phyloP scores from a whole-genome alignment of 306 rosid species.

The Cicer arietinum region DNA sequence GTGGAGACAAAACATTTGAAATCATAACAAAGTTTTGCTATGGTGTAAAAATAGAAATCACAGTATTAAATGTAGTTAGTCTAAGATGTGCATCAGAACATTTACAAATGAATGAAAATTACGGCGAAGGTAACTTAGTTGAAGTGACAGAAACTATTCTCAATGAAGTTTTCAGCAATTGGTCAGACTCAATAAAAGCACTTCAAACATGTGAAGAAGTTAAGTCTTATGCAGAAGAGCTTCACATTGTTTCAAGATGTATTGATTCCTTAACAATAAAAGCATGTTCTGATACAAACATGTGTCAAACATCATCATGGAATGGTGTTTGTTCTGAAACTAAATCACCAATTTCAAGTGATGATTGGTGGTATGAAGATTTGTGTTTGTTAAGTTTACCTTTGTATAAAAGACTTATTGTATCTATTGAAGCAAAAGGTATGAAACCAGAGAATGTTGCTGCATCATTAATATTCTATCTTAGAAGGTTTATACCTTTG shows the following conservation, averaged over 20 bases:
- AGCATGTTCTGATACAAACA: slow-evolving; percentile 63
- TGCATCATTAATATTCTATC: slow-evolving; percentile 61
- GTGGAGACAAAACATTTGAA: slow-evolving; percentile 78
- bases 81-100: slow-evolving; percentile 87
- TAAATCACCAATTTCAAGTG: slow-evolving; percentile 48
- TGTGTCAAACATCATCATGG: slow-evolving; percentile 53
- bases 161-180: slow-evolving; percentile 63
- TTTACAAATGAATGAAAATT: slow-evolving; percentile 74
- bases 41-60: slow-evolving; percentile 66
- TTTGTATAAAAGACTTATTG: slow-evolving; percentile 62
- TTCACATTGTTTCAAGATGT: slow-evolving; percentile 77
- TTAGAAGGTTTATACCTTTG: slow-evolving; percentile 64
- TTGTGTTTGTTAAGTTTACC: slow-evolving; percentile 67
- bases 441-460: slow-evolving; percentile 71
- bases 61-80: slow-evolving; percentile 67
- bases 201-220: slow-evolving; percentile 79
- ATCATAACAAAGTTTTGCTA: slow-evolving; percentile 76
- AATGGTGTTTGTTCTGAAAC: slow-evolving; percentile 56
- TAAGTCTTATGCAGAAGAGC: slow-evolving; percentile 64
- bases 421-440: slow-evolving; percentile 71
- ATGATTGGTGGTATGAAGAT: slow-evolving; percentile 87
- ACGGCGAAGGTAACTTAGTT: slow-evolving; percentile 73
- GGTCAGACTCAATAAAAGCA: slow-evolving; percentile 72
- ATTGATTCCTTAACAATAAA: slow-evolving; percentile 81
- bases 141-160: slow-evolving; percentile 63